Evolutionary conservation across 2,329 filamentous ascomycete genomes (phyloP).

Genomic region (Penicillium griseofulvum): DNA sequence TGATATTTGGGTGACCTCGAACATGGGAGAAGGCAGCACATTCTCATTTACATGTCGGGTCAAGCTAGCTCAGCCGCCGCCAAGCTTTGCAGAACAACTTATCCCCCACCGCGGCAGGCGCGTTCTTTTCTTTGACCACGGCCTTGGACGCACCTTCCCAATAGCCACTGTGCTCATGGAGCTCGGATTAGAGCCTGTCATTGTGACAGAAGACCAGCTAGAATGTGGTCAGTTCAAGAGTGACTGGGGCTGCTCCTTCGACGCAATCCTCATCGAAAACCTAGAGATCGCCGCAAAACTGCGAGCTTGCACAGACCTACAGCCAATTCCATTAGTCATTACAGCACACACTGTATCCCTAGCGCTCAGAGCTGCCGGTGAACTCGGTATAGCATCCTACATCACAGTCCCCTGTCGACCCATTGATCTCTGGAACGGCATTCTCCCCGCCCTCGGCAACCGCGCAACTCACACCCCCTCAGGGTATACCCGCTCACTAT

Average conservation of each 20-base stretch:
- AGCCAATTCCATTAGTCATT: conserved; percentile 89
- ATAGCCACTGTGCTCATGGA: conserved; percentile 70
- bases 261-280: conserved; percentile 89
- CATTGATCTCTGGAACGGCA: conserved; percentile 87
- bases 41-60: conserved; percentile 94
- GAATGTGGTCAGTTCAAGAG: conserved; percentile 50
- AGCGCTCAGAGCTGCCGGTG: conserved; percentile 82
- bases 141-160: conserved; percentile 69
- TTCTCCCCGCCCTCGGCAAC: conserved; percentile 89
- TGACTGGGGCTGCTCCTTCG: conserved; percentile 63
- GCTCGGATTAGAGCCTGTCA: conserved; percentile 72
- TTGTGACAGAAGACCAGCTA: conserved; percentile 68
- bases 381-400: conserved; percentile 90
- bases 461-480: conserved; percentile 82
- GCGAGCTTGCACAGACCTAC: conserved; percentile 82
- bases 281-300: conserved; percentile 79
- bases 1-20: conserved; percentile 88
- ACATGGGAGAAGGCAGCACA: conserved; percentile 80
- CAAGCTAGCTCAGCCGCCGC: conserved; percentile 72
- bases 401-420: conserved; percentile 92
- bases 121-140: conserved; percentile 87
- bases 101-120: conserved; percentile 82
- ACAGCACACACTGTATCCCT: conserved; percentile 84
- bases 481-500: conserved; percentile 88
- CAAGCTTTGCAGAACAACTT: conserved; percentile 71